A percentile compares a stretch with the other conserved stretches of the same genome.
Evolutionary conservation across 495 filamentous ascomycete genomes (phyloP).

Genomic region (Penicillium cosmopolitanum): DNA sequence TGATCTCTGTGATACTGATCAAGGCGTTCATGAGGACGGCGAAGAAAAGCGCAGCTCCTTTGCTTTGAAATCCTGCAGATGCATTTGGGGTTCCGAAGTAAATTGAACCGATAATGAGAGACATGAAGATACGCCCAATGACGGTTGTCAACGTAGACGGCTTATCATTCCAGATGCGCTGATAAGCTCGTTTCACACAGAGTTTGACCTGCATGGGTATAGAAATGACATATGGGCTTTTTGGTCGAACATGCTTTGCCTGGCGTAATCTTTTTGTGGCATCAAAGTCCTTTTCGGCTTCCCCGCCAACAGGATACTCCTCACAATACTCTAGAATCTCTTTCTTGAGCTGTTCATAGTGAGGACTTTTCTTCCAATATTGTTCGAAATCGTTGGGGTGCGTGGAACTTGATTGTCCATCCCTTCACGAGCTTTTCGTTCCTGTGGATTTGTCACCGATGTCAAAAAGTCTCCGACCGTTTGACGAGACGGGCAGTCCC

Average conservation of each 20-base stretch:
- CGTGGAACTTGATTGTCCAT: slow-evolving; percentile 68
- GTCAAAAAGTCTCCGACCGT: slow-evolving; percentile 75
- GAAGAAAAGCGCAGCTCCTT: slow-evolving; percentile 87
- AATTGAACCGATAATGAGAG: slow-evolving; percentile 82
- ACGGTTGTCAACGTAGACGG: slow-evolving; percentile 72
- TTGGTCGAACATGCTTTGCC: slow-evolving; percentile 46
- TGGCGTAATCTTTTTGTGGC: slow-evolving; percentile 40
- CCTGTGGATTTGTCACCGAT: slow-evolving; percentile 67
- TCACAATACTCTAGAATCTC: slow-evolving; percentile 54
- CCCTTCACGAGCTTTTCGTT: slow-evolving; percentile 62
- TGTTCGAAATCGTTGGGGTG: slow-evolving; percentile 70
- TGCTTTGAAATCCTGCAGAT: slow-evolving; percentile 72
- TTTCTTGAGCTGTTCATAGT: slow-evolving; percentile 51
- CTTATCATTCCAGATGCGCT: slow-evolving; percentile 71
- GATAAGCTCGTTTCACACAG: slow-evolving; percentile 56
- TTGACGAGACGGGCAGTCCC: slow-evolving; percentile 59
- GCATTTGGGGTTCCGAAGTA: slow-evolving; percentile 76
- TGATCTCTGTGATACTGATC: slow-evolving; percentile 62
- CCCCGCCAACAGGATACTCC: slow-evolving; percentile 39
- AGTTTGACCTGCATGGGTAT: slow-evolving; percentile 52
- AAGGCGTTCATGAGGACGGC: slow-evolving; percentile 70
- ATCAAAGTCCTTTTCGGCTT: slow-evolving; percentile 35
- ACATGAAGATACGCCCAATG: slow-evolving; percentile 79
- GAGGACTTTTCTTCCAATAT: slow-evolving; percentile 59
- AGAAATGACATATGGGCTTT: slow-evolving; percentile 51